Evolutionary conservation across 2,329 filamentous ascomycete genomes (phyloP).

Genomic region (Fusarium virguliforme): DNA sequence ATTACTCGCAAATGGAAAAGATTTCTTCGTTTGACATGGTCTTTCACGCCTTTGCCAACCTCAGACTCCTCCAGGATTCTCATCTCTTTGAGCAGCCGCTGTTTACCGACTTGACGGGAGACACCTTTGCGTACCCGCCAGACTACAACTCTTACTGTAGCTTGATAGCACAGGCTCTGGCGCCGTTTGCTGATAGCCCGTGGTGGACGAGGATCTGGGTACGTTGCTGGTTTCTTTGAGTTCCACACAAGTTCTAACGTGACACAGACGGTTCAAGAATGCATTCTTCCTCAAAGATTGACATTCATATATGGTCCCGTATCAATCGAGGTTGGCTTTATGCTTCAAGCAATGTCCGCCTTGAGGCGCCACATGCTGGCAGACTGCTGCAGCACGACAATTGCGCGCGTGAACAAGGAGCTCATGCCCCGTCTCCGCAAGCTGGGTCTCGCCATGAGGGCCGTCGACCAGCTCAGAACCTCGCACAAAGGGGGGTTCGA

Average conservation of each 20-base stretch:
- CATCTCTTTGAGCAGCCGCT: not conserved
- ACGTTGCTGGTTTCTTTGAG: not conserved
- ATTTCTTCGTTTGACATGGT: not conserved
- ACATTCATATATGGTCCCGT: not conserved
- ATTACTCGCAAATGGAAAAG: not conserved
- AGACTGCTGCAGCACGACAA: not conserved
- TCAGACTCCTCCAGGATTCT: not conserved
- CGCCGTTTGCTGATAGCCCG: not conserved
- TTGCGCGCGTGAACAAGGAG: not conserved
- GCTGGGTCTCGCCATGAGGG: not conserved
- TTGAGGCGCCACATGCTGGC: not conserved
- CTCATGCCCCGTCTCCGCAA: slow-evolving; percentile 1
- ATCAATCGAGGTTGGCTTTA: not conserved
- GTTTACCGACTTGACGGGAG: not conserved
- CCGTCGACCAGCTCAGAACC: not conserved
- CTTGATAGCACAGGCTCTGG: not conserved
- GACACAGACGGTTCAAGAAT: not conserved
- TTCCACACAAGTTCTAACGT: not conserved
- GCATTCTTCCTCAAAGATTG: not conserved
- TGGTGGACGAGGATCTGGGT: slow-evolving; percentile 10
- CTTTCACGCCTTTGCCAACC: slow-evolving; percentile 2
- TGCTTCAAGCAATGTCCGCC: not conserved
- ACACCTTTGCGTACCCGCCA: not conserved
- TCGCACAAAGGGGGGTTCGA: not conserved
- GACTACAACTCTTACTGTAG: not conserved